Percentiles rank a stretch among this genome's conserved stretches.
Evolutionary conservation across 1,139 yeast genomes (phyloP).

Genomic region (Nadsonia starkeyi-henricii): DNA sequence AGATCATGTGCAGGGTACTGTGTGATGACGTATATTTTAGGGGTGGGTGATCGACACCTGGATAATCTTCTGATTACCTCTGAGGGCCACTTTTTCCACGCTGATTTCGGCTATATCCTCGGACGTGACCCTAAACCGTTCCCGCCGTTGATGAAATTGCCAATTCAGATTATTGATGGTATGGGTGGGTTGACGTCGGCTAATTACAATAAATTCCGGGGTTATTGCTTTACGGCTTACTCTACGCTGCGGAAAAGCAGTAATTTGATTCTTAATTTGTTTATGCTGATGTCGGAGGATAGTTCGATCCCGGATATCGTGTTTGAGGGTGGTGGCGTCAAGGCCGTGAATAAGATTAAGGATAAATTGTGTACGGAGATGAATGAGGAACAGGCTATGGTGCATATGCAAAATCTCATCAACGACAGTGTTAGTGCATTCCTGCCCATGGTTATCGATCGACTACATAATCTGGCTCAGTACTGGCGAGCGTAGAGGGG

Average conservation of each 20-base stretch:
- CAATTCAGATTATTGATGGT: constrained; percentile 92
- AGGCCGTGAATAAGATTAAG: constrained; percentile 73
- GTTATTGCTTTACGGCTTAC: constrained; percentile 89
- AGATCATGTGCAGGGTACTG: constrained; percentile 96
- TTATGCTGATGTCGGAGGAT: constrained; percentile 89
- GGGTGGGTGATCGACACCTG: constrained; percentile 94
- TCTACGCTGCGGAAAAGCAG: constrained; percentile 82
- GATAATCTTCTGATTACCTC: constrained; percentile 67
- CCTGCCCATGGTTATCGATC: constrained; percentile 86
- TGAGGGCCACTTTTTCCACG: constrained; percentile 83
- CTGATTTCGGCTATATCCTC: constrained; percentile 90
- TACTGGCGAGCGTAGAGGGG: constrained; percentile 71
- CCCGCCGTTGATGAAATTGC: constrained; percentile 95
- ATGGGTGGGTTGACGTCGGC: constrained; percentile 89
- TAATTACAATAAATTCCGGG: constrained; percentile 74
- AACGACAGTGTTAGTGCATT: constrained; percentile 90
- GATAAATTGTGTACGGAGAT: constrained; percentile 88
- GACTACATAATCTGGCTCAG: constrained; percentile 89
- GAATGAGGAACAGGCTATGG: constrained; percentile 90
- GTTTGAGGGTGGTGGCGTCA: constrained; percentile 42
- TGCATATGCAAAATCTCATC: constrained; percentile 85
- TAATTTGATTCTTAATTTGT: constrained; percentile 73
- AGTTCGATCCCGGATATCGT: constrained; percentile 70
- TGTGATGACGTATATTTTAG: constrained; percentile 84
- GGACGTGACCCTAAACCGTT: constrained; percentile 98